Evolutionary conservation across 805 yeast genomes (phyloP).

Genomic region (Yamadazyma philogaea): DNA sequence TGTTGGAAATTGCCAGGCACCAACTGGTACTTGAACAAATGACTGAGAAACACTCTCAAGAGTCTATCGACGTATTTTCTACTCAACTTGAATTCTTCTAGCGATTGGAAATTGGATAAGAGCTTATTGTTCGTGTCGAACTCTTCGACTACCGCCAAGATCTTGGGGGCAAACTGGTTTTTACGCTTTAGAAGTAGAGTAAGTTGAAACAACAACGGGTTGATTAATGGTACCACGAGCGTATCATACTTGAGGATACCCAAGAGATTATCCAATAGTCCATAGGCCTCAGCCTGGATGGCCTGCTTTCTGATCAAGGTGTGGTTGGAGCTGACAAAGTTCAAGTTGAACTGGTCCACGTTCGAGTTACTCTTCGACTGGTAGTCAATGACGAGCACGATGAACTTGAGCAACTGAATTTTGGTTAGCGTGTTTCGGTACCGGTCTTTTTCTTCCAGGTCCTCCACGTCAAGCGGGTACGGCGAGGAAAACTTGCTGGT

Average conservation of each 20-base stretch:
- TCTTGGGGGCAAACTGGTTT: slow-evolving; percentile 55
- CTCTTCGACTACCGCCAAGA: slow-evolving; percentile 55
- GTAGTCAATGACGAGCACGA: slow-evolving; percentile 46
- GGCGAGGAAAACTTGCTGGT: slow-evolving; percentile 57
- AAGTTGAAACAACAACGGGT: slow-evolving; percentile 66
- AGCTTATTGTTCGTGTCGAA: slow-evolving; percentile 59
- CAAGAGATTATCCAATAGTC: slow-evolving; percentile 63
- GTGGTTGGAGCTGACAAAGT: slow-evolving; percentile 55
- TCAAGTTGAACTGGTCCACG: slow-evolving; percentile 43
- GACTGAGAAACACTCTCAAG: slow-evolving; percentile 43
- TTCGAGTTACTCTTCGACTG: slow-evolving; percentile 42
- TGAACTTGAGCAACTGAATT: slow-evolving; percentile 70
- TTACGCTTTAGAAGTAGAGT: slow-evolving; percentile 63
- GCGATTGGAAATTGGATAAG: slow-evolving; percentile 46
- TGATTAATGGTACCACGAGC: slow-evolving; percentile 50
- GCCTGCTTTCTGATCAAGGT: slow-evolving; percentile 54
- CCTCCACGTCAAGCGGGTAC: slow-evolving; percentile 51
- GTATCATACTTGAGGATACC: slow-evolving; percentile 55
- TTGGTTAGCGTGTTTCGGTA: slow-evolving; percentile 55
- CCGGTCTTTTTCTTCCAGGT: slow-evolving; percentile 47
- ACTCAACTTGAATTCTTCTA: slow-evolving; percentile 50
- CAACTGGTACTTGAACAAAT: slow-evolving; percentile 32
- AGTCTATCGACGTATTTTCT: slow-evolving; percentile 63
- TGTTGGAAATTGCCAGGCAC: slow-evolving; percentile 33
- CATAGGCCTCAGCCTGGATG: slow-evolving; percentile 67